Evolutionary conservation across 2,329 filamentous ascomycete genomes (phyloP).

Genomic region (Geosmithia flava): DNA sequence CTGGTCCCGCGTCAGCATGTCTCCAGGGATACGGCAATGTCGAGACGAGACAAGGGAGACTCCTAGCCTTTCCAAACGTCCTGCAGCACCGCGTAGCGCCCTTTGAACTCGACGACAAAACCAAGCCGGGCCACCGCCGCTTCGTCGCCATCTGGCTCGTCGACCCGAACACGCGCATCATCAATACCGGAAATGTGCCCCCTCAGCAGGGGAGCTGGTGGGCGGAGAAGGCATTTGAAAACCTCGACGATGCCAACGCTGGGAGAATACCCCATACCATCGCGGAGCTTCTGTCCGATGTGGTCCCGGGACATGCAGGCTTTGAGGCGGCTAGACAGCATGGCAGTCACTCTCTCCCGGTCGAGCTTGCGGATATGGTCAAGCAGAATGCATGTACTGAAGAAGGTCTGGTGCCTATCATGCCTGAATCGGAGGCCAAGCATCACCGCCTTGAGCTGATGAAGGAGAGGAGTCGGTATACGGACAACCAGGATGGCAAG

Average conservation of each 20-base stretch:
- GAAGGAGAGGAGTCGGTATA: slow-evolving; percentile 12
- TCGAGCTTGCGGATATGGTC: no score
- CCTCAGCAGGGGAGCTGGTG: slow-evolving; percentile 29
- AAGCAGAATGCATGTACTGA: no score
- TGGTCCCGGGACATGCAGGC: no score
- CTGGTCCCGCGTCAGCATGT: background rate
- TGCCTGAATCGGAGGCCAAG: slow-evolving; percentile 10
- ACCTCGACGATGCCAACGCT: no score
- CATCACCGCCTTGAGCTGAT: slow-evolving; percentile 12
- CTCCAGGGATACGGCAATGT: slow-evolving; percentile 14
- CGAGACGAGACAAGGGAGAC: slow-evolving; percentile 28
- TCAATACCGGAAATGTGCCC: slow-evolving; percentile 30
- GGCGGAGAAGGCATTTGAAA: background rate
- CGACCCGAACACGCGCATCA: slow-evolving; percentile 35
- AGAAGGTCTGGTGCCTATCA: slow-evolving; percentile 4
- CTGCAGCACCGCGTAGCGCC: slow-evolving; percentile 37
- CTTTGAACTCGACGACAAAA: slow-evolving; percentile 37
- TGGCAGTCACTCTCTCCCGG: no score
- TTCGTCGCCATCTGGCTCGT: slow-evolving; percentile 50
- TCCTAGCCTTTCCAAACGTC: slow-evolving; percentile 43
- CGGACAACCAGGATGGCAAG: no score
- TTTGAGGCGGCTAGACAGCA: no score
- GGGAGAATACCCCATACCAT: no score
- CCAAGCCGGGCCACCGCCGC: slow-evolving; percentile 42
- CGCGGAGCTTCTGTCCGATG: no score